Conservation (phyloP, 305 asterid species). For the Rubia tinctorum region DNA sequence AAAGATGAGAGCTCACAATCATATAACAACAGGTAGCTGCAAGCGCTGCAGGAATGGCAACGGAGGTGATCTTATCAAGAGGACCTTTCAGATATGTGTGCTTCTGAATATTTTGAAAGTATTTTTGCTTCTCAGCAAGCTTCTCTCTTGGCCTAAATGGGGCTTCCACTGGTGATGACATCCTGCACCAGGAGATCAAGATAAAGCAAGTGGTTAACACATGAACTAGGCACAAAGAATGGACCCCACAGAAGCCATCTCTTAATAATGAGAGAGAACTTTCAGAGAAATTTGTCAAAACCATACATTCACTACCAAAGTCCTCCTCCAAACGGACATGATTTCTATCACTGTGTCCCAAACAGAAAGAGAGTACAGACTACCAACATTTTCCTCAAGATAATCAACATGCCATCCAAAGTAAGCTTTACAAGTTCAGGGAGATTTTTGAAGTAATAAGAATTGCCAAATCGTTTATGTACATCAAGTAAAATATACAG, state of each 20-base stretch:
- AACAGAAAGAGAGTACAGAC: background rate
- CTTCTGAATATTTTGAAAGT: slow-evolving; percentile 57
- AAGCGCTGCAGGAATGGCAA: slow-evolving; percentile 71
- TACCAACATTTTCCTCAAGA: background rate
- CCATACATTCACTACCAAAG: background rate
- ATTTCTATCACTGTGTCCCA: background rate
- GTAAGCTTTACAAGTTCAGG: background rate
- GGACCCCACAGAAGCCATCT: background rate
- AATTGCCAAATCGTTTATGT: background rate
- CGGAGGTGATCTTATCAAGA: slow-evolving; percentile 67
- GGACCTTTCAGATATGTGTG: slow-evolving; percentile 74
- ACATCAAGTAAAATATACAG: too few species aligned
- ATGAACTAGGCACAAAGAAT: background rate
- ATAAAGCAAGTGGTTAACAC: background rate
- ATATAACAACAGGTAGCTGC: slow-evolving; percentile 50
- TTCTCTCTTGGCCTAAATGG: slow-evolving; percentile 80
- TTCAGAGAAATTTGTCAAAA: background rate
- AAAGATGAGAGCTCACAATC: slow-evolving; percentile 50
- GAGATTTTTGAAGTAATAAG: background rate
- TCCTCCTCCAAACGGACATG: background rate
- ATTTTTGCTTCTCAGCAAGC: slow-evolving; percentile 59
- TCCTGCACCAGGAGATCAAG: slow-evolving; percentile 32
- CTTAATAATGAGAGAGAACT: background rate
- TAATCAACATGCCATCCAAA: background rate
- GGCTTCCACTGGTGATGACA: slow-evolving; percentile 57